Evolutionary conservation across 75 land plant genomes (phyloP).

Genomic region (Chamaecyparis obtusa): DNA sequence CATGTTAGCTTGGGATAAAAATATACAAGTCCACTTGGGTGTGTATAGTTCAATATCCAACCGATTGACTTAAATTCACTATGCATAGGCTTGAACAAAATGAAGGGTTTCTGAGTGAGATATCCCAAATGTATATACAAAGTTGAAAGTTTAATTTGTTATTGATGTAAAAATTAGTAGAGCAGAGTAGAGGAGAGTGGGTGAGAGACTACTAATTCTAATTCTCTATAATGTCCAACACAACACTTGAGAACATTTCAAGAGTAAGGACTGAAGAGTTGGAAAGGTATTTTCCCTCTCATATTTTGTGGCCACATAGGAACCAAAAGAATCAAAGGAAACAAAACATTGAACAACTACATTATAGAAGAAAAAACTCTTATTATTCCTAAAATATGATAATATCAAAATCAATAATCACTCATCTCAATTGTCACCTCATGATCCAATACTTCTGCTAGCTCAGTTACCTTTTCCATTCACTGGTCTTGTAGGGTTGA

Average conservation of each 20-base stretch:
- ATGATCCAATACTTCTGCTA: too few species aligned
- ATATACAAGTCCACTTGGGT: not conserved
- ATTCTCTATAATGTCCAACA: not conserved
- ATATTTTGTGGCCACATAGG: not conserved
- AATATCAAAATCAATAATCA: too few species aligned
- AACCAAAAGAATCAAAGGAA: not conserved
- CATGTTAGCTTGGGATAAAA: not conserved
- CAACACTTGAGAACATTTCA: not conserved
- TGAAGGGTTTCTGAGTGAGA: not conserved
- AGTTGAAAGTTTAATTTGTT: not conserved
- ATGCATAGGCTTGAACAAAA: too few species aligned
- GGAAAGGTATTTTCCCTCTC: not conserved
- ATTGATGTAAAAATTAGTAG: not conserved
- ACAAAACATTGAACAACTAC: not conserved
- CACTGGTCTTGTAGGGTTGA: conserved; percentile 57
- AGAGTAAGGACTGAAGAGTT: not conserved
- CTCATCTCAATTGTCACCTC: too few species aligned
- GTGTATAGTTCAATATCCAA: too few species aligned
- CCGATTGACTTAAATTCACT: too few species aligned
- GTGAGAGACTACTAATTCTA: too few species aligned
- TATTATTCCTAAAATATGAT: not conserved
- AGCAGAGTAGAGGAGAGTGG: too few species aligned
- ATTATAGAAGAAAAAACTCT: not conserved
- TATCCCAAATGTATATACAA: not conserved
- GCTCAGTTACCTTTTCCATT: conserved; percentile 72